phyloP scores from a whole-genome alignment of 257 asterid genomes.

The Ballota nigra region DNA sequence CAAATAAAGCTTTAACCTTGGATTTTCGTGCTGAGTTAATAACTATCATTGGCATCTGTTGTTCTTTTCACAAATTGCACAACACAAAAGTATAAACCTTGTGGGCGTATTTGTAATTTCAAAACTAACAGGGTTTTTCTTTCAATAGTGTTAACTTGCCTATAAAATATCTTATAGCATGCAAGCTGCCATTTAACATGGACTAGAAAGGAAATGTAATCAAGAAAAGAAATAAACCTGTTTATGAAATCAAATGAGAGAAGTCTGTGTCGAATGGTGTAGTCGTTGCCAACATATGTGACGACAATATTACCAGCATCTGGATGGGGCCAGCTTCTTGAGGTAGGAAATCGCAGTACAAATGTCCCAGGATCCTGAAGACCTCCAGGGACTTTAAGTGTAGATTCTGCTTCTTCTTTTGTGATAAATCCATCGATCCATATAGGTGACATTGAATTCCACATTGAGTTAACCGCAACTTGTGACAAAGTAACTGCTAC shows the following conservation, averaged over 20 bases:
- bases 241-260: constrained; percentile 56
- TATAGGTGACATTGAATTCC: constrained; percentile 62
- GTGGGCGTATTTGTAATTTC: background rate
- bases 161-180: background rate
- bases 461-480: constrained; percentile 41
- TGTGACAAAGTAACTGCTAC: constrained; percentile 75
- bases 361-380: constrained; percentile 76
- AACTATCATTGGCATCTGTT: background rate
- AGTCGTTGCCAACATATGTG: constrained; percentile 67
- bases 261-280: constrained; percentile 61
- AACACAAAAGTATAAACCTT: background rate
- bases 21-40: background rate
- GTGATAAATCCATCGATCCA: constrained; percentile 93
- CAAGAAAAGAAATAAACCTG: constrained; percentile 38
- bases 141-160: background rate
- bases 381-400: constrained; percentile 52
- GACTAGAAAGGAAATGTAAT: background rate
- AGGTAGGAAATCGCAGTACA: constrained; percentile 75
- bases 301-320: constrained; percentile 88
- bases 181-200: background rate
- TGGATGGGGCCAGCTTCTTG: constrained; percentile 99
- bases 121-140: background rate
- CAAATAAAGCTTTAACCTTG: background rate
- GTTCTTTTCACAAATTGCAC: background rate
- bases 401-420: constrained; percentile 84